Conservation (phyloP, 2,329 filamentous ascomycete genomes). For the Calonectria leucothoes region DNA sequence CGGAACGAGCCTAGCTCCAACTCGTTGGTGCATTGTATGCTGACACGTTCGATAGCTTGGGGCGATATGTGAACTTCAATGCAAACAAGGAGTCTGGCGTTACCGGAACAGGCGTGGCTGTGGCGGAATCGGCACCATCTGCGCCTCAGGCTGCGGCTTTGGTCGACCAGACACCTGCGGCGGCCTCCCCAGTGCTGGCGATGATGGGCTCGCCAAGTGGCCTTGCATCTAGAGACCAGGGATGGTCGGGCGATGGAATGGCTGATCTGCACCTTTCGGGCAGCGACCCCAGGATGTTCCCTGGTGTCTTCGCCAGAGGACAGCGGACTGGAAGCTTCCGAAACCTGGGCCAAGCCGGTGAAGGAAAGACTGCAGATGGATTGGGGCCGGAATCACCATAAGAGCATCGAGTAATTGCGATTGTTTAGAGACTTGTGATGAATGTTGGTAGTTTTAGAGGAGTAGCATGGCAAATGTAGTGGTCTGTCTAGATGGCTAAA, state of each 20-base stretch:
- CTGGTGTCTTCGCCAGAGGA: slow-evolving; percentile 72
- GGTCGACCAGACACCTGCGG: slow-evolving; percentile 18
- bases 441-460: neutral
- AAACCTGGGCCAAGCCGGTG: slow-evolving; percentile 41
- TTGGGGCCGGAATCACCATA: slow-evolving; percentile 26
- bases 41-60: slow-evolving; percentile 48
- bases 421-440: neutral
- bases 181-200: slow-evolving; percentile 24
- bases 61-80: slow-evolving; percentile 55
- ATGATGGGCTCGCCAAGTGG: slow-evolving; percentile 34
- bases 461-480: neutral
- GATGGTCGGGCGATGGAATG: slow-evolving; percentile 52
- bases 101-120: slow-evolving; percentile 25
- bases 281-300: slow-evolving; percentile 77
- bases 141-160: slow-evolving; percentile 8
- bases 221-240: slow-evolving; percentile 46
- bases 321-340: slow-evolving; percentile 55
- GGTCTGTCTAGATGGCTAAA: neutral
- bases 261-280: slow-evolving; percentile 63
- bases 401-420: neutral
- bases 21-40: neutral
- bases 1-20: no score
- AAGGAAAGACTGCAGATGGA: slow-evolving; percentile 35
- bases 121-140: slow-evolving; percentile 32
- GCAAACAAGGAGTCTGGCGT: slow-evolving; percentile 33